Evolutionary conservation across 169 alveolate species (phyloP), one percentile per base, ranked within the genome.

Genomic region (Eimeria necatrix): DNA sequence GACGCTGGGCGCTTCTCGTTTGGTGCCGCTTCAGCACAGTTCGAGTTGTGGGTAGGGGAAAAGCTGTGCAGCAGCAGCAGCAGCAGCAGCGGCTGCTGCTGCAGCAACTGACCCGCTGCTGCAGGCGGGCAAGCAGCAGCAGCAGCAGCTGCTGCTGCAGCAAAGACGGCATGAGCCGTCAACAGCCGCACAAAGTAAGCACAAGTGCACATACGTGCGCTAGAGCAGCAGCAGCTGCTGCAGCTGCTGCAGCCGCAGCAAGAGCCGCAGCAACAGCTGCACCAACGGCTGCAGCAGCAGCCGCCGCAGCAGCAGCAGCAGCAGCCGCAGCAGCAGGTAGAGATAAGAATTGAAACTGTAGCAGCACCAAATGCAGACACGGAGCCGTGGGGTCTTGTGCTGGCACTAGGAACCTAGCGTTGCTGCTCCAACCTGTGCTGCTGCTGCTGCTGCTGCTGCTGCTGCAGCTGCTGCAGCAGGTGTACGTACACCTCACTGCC

Each of bases 61-160:
- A 68, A 41, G 78, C 26, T 68, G 9, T 16, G 78, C 49, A 7
- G 78, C 78, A 12, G 78, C 78, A n/a, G 78, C 78, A n/a, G 85
- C 85, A 73, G 85, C 85, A n/a, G 85, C 85, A 10, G 59, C 59
- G 24, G 59, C 85, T 74, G 83, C 83, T 22, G 56, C 48, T 22
- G 83, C 83, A 41, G 85, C 85, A 4, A 74, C 56, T 22, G 59
- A 32, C 18, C 41, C 22, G 5, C 78, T 20, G 78, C 22, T 12
- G 22, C 51, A 16, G 49, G 78, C 18, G 64, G 64, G n/a, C 2
- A 68, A 1, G 48, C 26, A n/a, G 78, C 78, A 68, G 78, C 78
- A 68, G 78, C 78, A n/a, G 49, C 48, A 68, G 48, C 78, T 16
- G 78, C 78, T n/a, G 78, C 78, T 68, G 49, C 78, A 14, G 51